A percentile compares a stretch with the other conserved stretches of the same genome.
Evolutionary conservation across 2,329 filamentous ascomycete genomes (phyloP).

Genomic region (Aspergillus japonicus): DNA sequence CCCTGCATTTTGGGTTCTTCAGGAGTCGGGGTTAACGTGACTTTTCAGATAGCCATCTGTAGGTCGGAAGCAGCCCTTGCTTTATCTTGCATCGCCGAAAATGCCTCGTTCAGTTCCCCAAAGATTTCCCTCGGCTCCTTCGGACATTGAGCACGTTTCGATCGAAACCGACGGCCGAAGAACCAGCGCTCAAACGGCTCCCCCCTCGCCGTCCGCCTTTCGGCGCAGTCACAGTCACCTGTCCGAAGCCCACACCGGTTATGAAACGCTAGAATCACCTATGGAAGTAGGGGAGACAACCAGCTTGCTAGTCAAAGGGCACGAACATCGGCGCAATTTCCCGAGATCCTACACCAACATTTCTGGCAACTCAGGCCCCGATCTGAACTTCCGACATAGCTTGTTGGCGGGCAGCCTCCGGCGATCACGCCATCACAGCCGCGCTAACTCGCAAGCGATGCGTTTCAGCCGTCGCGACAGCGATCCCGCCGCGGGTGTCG

Average conservation of each 20-base stretch:
- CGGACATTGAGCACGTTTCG: slow-evolving; percentile 14
- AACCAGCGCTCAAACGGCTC: slow-evolving; percentile 30
- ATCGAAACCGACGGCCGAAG: slow-evolving; percentile 9
- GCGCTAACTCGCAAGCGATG: slow-evolving; percentile 50
- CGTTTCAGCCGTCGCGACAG: slow-evolving; percentile 54
- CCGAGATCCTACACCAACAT: slow-evolving; percentile 40
- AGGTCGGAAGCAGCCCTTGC: slow-evolving; percentile 2
- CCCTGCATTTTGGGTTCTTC: neutral
- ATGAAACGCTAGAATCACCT: slow-evolving; percentile 32
- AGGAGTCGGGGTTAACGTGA: slow-evolving; percentile 2
- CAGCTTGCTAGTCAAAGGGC: slow-evolving; percentile 31
- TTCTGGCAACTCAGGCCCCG: slow-evolving; percentile 32
- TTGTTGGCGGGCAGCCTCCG: slow-evolving; percentile 38
- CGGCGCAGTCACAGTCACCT: slow-evolving; percentile 31
- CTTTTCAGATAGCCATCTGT: neutral
- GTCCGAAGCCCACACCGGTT: slow-evolving; percentile 33
- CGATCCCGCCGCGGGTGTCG: slow-evolving; percentile 29
- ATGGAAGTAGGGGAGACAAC: slow-evolving; percentile 36
- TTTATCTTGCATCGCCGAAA: slow-evolving; percentile 7
- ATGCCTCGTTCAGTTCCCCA: slow-evolving; percentile 37
- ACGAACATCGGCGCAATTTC: slow-evolving; percentile 17
- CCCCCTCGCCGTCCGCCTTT: slow-evolving; percentile 37
- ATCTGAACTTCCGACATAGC: slow-evolving; percentile 35
- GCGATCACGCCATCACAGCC: slow-evolving; percentile 48
- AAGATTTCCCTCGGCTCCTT: slow-evolving; percentile 20